A percentile compares a stretch with the other conserved stretches of the same genome.
These are phyloP conservation scores for Hygrophorus pudorinus DNA, from an alignment of 768 basidiomycete species.

Conservation along the genomic window DNA sequence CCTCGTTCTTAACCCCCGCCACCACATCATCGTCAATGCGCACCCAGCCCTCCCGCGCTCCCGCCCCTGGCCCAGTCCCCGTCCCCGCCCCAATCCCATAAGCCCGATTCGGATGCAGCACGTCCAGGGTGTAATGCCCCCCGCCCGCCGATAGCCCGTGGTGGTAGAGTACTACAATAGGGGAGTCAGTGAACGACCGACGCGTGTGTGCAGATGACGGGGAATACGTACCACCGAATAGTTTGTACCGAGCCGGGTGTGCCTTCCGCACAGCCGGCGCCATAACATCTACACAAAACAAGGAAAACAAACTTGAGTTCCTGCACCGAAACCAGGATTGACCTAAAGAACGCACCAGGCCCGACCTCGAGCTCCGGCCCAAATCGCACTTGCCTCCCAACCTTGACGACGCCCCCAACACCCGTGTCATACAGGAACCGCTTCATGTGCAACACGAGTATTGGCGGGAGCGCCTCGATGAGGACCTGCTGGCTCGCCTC, in stretches of 20 bases:
- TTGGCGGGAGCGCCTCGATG: constrained; percentile 74
- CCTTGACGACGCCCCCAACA: constrained; percentile 75
- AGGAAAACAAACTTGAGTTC: not conserved
- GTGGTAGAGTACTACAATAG: constrained; percentile 69
- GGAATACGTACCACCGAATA: constrained; percentile 64
- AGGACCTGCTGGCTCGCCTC: constrained; percentile 59
- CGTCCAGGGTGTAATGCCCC: constrained; percentile 92
- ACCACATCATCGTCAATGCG: constrained; percentile 91
- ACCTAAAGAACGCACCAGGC: constrained; percentile 38
- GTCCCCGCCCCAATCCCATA: constrained; percentile 31
- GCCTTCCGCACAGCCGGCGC: constrained; percentile 37
- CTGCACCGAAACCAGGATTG: constrained; percentile 1
- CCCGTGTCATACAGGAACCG: constrained; percentile 79
- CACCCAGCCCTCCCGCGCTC: constrained; percentile 69
- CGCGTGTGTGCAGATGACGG: not conserved
- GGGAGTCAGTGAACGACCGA: not conserved
- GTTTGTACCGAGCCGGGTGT: constrained; percentile 53
- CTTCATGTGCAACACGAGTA: constrained; percentile 85
- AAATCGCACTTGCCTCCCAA: constrained; percentile 73
- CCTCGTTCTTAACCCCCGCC: constrained; percentile 58
- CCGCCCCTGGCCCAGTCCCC: constrained; percentile 17
- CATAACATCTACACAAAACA: constrained; percentile 43
- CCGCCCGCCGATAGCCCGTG: constrained; percentile 86
- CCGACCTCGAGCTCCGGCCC: constrained; percentile 70
- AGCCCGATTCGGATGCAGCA: constrained; percentile 70